phyloP scores from a whole-genome alignment of 129 eudicot species.

The Ambrosia trifida region DNA sequence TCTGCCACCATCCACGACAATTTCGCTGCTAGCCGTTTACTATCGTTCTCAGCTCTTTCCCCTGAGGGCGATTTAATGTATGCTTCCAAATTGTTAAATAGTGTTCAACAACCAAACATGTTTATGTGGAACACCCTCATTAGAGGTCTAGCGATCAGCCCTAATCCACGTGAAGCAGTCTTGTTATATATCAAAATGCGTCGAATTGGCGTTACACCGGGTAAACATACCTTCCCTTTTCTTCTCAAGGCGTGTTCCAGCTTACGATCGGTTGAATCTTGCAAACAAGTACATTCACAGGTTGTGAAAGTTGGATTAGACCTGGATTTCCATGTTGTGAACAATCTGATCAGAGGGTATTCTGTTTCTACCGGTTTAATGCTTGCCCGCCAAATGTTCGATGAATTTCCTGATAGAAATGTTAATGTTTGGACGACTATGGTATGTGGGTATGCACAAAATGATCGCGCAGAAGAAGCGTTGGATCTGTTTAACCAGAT shows the following conservation, averaged over 20 bases:
- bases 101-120: constrained; percentile 49
- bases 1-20: constrained; percentile 70
- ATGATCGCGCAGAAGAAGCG: constrained; percentile 42
- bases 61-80: constrained; percentile 46
- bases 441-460: constrained; percentile 79
- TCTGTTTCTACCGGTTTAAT: constrained; percentile 40
- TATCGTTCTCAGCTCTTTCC: constrained; percentile 70
- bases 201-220: constrained; percentile 47
- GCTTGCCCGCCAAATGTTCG: constrained; percentile 67
- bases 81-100: constrained; percentile 50
- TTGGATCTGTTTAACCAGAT: constrained; percentile 54
- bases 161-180: constrained; percentile 47
- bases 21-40: constrained; percentile 77
- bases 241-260: constrained; percentile 64
- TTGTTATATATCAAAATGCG: constrained; percentile 50
- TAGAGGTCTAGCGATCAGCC: constrained; percentile 60
- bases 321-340: constrained; percentile 64
- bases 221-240: constrained; percentile 80
- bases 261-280: constrained; percentile 26
- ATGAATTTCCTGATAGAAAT: constrained; percentile 50
- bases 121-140: constrained; percentile 91
- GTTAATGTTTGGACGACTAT: constrained; percentile 79
- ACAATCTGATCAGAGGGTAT: constrained; percentile 59
- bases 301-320: constrained; percentile 60
- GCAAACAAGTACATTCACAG: constrained; percentile 56